Base-by-base conservation (phyloP, 164 flowering plant genomes). In the Piper betle region DNA sequence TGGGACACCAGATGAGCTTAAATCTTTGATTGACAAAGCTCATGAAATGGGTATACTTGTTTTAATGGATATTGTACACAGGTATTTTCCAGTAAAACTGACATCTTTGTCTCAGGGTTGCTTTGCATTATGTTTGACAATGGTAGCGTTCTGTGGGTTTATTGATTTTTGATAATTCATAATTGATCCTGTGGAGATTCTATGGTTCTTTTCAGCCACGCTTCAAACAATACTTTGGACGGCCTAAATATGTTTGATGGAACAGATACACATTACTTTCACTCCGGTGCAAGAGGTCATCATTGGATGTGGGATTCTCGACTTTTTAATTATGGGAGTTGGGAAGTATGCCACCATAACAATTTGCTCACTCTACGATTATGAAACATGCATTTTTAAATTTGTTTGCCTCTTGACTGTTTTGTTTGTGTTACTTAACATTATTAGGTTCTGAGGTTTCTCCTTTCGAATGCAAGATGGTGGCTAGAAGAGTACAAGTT, bases 221-320 rank as follows among this genome's bases (percentile, higher is more conserved):
- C 93, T 69, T 90, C 97, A 63, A 94, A 78, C 73, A 94, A 94
- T 69, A 80, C 77, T 15, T 71, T 91, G 72, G 99, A 94, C 82
- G 99, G 99, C 40, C 72, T 94, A 62, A 94, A 94, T 82, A 85
- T 88, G 97, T 94, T 94, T 81, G 99, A 94, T 77, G 99, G 97
- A 60, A 91, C 97, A 33, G 93, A 94, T 71, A 58, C 73, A 67
- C 96, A 89, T 53, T 94, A 94, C 69, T 94, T 94, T 76, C 96
- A 91, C 78, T 82, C 96, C 67, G 99, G 99, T 19, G 57, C 86
- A 42, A 83, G 91, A 12, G 99, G 99, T 67, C 77, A 88, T 73
- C 99, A 94, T 64, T 90, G 97, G 97, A 82, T 94, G 95, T 94
- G 99, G 99, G 99, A 94, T 72, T 90, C 97, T 75, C 91, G 93